These are phyloP conservation scores for Nakaseomyces kungkrabaensis DNA, from an alignment of 1,139 yeast genomes.

Conservation along the genomic window DNA sequence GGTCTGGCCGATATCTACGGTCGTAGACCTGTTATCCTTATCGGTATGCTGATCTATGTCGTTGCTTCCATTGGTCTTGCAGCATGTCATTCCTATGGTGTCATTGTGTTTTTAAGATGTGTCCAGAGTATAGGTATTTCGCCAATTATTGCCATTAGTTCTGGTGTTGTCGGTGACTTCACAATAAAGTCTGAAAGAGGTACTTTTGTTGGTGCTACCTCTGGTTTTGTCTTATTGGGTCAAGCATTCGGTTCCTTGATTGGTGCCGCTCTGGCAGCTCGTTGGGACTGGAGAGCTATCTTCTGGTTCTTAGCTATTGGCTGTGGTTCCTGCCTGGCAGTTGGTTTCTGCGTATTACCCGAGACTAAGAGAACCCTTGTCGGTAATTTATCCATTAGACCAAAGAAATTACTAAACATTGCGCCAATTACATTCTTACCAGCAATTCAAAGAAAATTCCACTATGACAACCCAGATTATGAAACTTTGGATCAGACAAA, in stretches of 20 bases:
- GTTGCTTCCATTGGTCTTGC: conserved; percentile 57
- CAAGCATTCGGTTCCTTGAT: conserved; percentile 70
- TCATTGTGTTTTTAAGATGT: conserved; percentile 48
- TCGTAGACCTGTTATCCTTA: conserved; percentile 52
- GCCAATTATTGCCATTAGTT: conserved; percentile 55
- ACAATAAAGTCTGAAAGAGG: conserved; percentile 57
- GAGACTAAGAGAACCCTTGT: conserved; percentile 63
- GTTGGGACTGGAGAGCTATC: conserved; percentile 65
- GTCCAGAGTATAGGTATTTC: conserved; percentile 63
- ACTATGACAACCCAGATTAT: conserved; percentile 25
- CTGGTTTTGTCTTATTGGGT: conserved; percentile 59
- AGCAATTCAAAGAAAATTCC: conserved; percentile 15
- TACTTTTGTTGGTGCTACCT: conserved; percentile 48
- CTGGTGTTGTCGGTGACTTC: conserved; percentile 64
- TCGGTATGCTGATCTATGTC: conserved; percentile 44
- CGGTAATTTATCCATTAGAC: conserved; percentile 53
- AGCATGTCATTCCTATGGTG: conserved; percentile 41
- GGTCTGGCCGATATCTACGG: conserved; percentile 55
- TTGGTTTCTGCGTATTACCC: conserved; percentile 39
- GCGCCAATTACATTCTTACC: conserved; percentile 37
- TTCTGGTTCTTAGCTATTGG: conserved; percentile 66
- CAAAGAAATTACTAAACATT: conserved; percentile 33
- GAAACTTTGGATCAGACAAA: conserved; percentile 26
- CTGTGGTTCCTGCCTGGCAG: conserved; percentile 35
- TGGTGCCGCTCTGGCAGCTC: conserved; percentile 56